Evolutionary conservation across 345 rosid genomes (phyloP).

Genomic region (Salix dunnii): DNA sequence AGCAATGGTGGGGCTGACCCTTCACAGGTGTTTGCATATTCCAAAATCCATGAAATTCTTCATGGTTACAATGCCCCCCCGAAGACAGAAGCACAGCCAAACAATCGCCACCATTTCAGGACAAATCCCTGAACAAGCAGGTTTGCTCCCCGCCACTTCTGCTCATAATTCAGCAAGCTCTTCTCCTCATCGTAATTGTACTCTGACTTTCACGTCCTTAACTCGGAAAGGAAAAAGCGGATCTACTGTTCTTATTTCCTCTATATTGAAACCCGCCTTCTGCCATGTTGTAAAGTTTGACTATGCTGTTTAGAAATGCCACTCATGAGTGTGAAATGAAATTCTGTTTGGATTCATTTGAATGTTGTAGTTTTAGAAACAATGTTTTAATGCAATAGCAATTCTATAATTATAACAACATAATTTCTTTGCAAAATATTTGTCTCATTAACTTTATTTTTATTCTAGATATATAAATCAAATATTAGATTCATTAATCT

Average conservation of each 20-base stretch:
- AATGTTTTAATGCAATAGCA: too few species aligned
- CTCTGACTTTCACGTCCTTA: too few species aligned
- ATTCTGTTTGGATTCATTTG: conserved; percentile 23
- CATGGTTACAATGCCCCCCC: conserved; percentile 48
- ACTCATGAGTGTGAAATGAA: conserved; percentile 13
- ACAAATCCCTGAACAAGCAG: conserved; percentile 38
- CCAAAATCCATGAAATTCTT: conserved; percentile 61
- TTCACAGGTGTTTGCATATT: conserved; percentile 59
- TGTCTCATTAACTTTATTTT: too few species aligned
- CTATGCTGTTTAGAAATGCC: conserved; percentile 7
- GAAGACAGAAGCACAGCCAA: conserved; percentile 51
- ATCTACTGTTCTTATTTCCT: too few species aligned
- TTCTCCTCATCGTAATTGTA: too few species aligned
- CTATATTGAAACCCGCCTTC: not conserved
- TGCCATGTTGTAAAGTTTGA: conserved; percentile 8
- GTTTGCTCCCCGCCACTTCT: too few species aligned
- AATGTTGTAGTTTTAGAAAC: not conserved
- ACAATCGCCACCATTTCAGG: conserved; percentile 50
- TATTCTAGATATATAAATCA: too few species aligned
- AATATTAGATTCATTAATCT: too few species aligned
- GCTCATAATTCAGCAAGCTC: too few species aligned
- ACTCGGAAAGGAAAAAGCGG: too few species aligned
- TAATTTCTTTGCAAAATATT: too few species aligned
- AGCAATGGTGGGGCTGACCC: conserved; percentile 60
- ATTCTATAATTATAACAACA: too few species aligned